Evolutionary conservation across 257 asterid species (phyloP).

Genomic region (Knoxia roxburghii): DNA sequence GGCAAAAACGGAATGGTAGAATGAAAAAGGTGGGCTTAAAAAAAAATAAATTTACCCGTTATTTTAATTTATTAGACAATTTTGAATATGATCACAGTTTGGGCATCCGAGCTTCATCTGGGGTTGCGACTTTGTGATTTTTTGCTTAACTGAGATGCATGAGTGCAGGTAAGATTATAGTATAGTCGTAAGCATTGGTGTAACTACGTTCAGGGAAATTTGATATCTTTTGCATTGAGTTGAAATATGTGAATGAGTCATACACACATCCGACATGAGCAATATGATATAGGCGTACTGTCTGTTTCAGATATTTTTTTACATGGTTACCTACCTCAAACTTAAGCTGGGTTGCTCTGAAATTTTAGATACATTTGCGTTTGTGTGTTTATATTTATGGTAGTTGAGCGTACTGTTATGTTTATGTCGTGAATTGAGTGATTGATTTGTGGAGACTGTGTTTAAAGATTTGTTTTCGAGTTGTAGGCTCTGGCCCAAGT

Average conservation of each 20-base stretch:
- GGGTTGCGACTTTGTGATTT: background rate
- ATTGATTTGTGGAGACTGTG: background rate
- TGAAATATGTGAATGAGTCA: background rate
- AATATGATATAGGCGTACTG: background rate
- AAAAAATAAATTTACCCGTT: too few species aligned
- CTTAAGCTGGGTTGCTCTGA: background rate
- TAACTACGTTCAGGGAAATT: background rate
- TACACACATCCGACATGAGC: background rate
- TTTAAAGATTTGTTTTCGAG: slow-evolving; percentile 9
- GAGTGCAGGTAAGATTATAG: background rate
- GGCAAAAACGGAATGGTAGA: slow-evolving; percentile 60
- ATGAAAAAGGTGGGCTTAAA: slow-evolving; percentile 77
- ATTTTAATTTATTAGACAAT: background rate
- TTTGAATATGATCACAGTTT: too few species aligned
- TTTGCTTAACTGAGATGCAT: background rate
- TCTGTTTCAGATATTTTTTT: background rate
- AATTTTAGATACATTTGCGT: background rate
- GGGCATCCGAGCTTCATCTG: too few species aligned
- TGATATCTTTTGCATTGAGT: background rate
- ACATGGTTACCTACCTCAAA: background rate
- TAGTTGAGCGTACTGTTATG: background rate
- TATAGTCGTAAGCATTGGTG: too few species aligned
- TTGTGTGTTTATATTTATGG: background rate
- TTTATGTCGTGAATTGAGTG: background rate
- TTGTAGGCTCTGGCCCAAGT: slow-evolving; percentile 71